Evolutionary conservation across 495 filamentous ascomycete genomes (phyloP), one percentile per base, ranked within the genome.

Genomic region (Tuber microsphaerosporum): DNA sequence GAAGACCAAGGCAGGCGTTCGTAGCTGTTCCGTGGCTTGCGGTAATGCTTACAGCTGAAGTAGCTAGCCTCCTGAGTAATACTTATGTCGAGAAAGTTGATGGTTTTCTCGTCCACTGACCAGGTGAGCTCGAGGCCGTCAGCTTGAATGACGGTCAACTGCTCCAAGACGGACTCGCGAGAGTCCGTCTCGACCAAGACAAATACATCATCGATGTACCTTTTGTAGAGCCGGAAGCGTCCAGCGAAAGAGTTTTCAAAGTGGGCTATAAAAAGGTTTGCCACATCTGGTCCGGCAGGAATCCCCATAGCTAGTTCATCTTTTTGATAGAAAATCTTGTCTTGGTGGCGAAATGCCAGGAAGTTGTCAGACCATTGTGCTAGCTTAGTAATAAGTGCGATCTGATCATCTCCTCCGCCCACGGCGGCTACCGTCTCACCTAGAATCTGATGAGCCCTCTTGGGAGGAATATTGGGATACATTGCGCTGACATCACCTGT

Each of bases 161-260:
- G 16, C 10, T 8, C 7, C 16, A 65, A 14, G 14, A 48, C 45
- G 3, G 26, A 48, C 10, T 73, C 42, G 1, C 19, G 26, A 7
- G 31, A 1, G 2, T 34, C 0, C 0, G 72, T 51, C 41, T 73
- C 37, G 0, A 73, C 20, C 8, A 73, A n/a, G 4, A 42, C 31
- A 17, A 68, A 44, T 6, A 73, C 34, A 73, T 73, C 72, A 1
- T 73, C 72, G 17, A 73, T 73, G 14, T 73, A 73, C 6, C 72
- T 39, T n/a, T 10, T 7, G 48, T 51, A 51, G 48, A 51, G 3
- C 2, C 1, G 2, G 19, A 48, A 48, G 0, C 6, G 1, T 6
- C 6, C 19, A 17, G 19, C 45, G 17, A 48, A 48, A 17, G 45
- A 20, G 5, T 48, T 6, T 56, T 73, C 72, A 41, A 65, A 61